Conservation (phyloP, 768 basidiomycete genomes). For the Fomitopsis pulvina region DNA sequence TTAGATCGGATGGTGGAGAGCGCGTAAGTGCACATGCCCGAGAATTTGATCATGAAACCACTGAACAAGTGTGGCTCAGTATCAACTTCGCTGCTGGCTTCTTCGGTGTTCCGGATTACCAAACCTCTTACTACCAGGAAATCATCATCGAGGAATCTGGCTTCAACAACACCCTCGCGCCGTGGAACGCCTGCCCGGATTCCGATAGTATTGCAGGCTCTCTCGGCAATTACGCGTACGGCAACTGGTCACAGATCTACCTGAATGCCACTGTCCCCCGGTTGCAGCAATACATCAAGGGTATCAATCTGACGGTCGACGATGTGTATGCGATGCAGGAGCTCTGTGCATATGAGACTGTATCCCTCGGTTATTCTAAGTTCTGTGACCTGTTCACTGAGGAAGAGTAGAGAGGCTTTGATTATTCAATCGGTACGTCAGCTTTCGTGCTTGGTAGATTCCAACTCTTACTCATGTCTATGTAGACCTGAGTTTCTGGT, state of each 20-base stretch:
- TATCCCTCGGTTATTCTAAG: slow-evolving; percentile 40
- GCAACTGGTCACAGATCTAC: slow-evolving; percentile 35
- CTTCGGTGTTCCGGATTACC: slow-evolving; percentile 37
- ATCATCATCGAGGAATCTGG: slow-evolving; percentile 38
- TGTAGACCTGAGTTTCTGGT: slow-evolving; percentile 26
- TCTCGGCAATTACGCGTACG: slow-evolving; percentile 18
- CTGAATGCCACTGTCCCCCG: slow-evolving; percentile 30
- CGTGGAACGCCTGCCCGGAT: slow-evolving; percentile 31
- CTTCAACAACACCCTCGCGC: slow-evolving; percentile 43
- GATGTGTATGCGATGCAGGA: slow-evolving; percentile 33
- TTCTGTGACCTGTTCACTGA: slow-evolving; percentile 47
- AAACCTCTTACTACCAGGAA: slow-evolving; percentile 36
- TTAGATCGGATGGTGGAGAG: slow-evolving; percentile 29
- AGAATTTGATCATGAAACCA: slow-evolving; percentile 16
- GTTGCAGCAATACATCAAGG: slow-evolving; percentile 27
- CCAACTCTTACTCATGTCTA: neutral
- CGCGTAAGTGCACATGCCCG: slow-evolving; percentile 17
- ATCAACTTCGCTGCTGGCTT: slow-evolving; percentile 47
- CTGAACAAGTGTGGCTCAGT: slow-evolving; percentile 5
- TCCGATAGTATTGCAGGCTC: slow-evolving; percentile 13
- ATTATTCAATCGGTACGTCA: slow-evolving; percentile 29
- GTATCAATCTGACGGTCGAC: slow-evolving; percentile 23
- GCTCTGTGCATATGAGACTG: slow-evolving; percentile 40
- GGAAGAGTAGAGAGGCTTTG: slow-evolving; percentile 45
- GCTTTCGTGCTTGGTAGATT: neutral